These are phyloP conservation scores for Ceriops tagal DNA, from an alignment of 345 rosid species.

Conservation along the genomic window DNA sequence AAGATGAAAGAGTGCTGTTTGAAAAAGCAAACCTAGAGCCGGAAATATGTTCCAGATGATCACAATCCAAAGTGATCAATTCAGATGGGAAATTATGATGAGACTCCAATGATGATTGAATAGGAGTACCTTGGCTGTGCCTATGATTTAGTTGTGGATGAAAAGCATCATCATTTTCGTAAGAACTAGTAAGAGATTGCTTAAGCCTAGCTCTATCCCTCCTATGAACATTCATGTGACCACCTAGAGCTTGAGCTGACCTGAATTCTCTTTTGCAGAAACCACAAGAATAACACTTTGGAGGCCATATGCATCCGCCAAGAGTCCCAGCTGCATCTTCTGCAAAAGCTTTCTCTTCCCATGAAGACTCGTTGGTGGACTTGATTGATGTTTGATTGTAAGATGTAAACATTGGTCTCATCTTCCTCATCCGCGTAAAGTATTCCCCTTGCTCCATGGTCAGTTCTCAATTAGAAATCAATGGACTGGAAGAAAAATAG, in stretches of 20 bases:
- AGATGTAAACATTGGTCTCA: conserved; percentile 16
- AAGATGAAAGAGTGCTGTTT: conserved; percentile 11
- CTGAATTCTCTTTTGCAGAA: conserved; percentile 78
- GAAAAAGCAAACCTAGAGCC: conserved; percentile 7
- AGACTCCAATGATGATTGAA: not conserved
- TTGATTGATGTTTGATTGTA: conserved; percentile 15
- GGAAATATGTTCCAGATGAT: conserved; percentile 15
- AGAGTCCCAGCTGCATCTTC: conserved; percentile 54
- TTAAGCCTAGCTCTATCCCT: conserved; percentile 87
- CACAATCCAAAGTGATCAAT: conserved; percentile 4
- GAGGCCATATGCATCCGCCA: conserved; percentile 80
- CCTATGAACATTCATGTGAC: conserved; percentile 94
- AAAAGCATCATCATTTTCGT: conserved; percentile 1
- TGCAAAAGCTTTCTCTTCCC: conserved; percentile 91
- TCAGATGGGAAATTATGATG: conserved; percentile 14
- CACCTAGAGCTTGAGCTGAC: conserved; percentile 93
- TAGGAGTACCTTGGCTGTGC: conserved; percentile 5
- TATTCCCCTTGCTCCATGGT: conserved; percentile 41
- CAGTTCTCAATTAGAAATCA: not conserved
- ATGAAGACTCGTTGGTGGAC: conserved; percentile 28
- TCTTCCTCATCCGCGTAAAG: conserved; percentile 40
- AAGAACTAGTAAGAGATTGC: conserved; percentile 31
- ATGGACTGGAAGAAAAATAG: not conserved
- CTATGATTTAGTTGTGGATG: conserved; percentile 7
- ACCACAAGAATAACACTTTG: conserved; percentile 83